Conservation (phyloP, 2,329 filamentous ascomycete species). For the Apiospora pterosperma region DNA sequence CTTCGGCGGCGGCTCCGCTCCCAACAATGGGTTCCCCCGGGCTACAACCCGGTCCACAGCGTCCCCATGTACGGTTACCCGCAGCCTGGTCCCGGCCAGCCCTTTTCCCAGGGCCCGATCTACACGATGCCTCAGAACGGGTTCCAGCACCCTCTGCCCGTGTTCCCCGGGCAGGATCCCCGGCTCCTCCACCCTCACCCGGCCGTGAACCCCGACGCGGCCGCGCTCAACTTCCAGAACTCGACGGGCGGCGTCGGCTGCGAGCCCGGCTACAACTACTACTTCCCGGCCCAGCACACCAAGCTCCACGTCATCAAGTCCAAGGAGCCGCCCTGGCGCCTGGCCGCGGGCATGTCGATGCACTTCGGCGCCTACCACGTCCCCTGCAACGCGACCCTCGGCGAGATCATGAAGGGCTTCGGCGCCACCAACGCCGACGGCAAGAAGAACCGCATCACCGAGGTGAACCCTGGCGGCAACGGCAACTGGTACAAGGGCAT, state of each 20-base stretch:
- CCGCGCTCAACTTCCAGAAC: slow-evolving; percentile 54
- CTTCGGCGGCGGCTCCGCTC: not conserved
- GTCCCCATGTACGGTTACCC: slow-evolving; percentile 15
- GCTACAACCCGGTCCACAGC: too few species aligned
- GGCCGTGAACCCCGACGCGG: slow-evolving; percentile 39
- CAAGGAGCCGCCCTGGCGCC: slow-evolving; percentile 49
- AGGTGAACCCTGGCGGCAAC: slow-evolving; percentile 51
- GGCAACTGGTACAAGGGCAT: slow-evolving; percentile 59
- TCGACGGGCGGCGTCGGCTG: slow-evolving; percentile 54
- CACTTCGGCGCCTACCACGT: slow-evolving; percentile 49
- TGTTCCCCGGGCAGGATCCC: slow-evolving; percentile 19
- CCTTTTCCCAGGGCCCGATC: slow-evolving; percentile 14
- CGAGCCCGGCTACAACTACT: slow-evolving; percentile 62
- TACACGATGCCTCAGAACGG: slow-evolving; percentile 17
- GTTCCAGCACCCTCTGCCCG: slow-evolving; percentile 16
- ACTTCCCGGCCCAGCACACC: slow-evolving; percentile 55
- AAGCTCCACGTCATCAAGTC: slow-evolving; percentile 58
- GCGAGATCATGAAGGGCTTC: slow-evolving; percentile 55
- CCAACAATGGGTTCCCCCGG: not conserved
- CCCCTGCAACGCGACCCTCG: slow-evolving; percentile 49
- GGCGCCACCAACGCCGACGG: slow-evolving; percentile 49
- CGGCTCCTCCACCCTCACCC: slow-evolving; percentile 42
- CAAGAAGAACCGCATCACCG: slow-evolving; percentile 55
- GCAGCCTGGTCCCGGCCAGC: slow-evolving; percentile 9
- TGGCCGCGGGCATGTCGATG: slow-evolving; percentile 37